phyloP scores from a whole-genome alignment of 1,139 yeast genomes.

The Wickerhamiella infanticola region DNA sequence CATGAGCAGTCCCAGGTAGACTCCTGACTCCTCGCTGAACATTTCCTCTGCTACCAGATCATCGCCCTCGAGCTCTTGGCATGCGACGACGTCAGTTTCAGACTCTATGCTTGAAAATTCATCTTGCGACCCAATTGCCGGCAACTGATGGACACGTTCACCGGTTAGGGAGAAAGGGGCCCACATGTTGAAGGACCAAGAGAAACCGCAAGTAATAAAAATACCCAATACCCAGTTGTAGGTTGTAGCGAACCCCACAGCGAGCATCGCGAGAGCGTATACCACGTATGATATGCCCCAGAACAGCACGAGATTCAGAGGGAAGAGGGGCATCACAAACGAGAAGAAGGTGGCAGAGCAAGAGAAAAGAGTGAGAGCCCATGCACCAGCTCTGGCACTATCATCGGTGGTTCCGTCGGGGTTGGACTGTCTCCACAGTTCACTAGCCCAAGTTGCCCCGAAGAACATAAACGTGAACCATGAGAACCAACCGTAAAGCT shows the following conservation, averaged over 20 bases:
- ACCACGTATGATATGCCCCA: slow-evolving; percentile 25
- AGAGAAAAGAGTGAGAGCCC: slow-evolving; percentile 25
- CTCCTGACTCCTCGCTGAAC: slow-evolving; percentile 21
- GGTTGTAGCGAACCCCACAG: slow-evolving; percentile 19
- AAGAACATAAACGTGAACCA: slow-evolving; percentile 27
- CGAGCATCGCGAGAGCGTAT: slow-evolving; percentile 23
- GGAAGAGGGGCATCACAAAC: slow-evolving; percentile 20
- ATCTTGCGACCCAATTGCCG: slow-evolving; percentile 2
- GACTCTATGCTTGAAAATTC: neutral
- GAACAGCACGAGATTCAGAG: slow-evolving; percentile 13
- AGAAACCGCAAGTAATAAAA: slow-evolving; percentile 25
- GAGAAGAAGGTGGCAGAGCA: slow-evolving; percentile 23
- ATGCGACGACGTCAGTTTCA: neutral
- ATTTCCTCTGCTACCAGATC: neutral
- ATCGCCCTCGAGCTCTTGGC: neutral
- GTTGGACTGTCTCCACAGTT: slow-evolving; percentile 21
- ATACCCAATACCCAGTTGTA: slow-evolving; percentile 20
- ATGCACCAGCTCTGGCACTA: slow-evolving; percentile 27
- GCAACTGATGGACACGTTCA: slow-evolving; percentile 23
- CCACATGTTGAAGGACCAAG: slow-evolving; percentile 31
- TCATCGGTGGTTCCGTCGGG: slow-evolving; percentile 17
- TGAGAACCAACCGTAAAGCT: slow-evolving; percentile 26
- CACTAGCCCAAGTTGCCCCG: slow-evolving; percentile 29
- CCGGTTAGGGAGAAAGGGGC: slow-evolving; percentile 29
- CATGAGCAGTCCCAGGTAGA: slow-evolving; percentile 28